These are phyloP conservation scores for Themeda triandra DNA, from an alignment of 176 grass and related monocot genomes.

Conservation along the genomic window DNA sequence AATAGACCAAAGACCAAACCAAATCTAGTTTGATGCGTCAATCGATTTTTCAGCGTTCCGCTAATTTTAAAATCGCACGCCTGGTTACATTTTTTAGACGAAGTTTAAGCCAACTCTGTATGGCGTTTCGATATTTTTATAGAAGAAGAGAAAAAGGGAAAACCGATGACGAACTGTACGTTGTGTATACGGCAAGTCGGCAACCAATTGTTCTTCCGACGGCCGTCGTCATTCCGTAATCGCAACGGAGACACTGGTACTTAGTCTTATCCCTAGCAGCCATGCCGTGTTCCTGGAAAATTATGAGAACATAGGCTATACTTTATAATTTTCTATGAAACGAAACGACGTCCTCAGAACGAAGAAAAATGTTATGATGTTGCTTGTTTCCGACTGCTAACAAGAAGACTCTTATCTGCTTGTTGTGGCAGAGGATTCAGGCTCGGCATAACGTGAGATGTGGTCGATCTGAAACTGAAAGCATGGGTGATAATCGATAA, in stretches of 20 bases:
- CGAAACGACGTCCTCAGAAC: neutral
- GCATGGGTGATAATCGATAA: too few species aligned
- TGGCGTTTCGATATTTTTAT: neutral
- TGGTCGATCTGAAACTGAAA: neutral
- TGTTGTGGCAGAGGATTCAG: neutral
- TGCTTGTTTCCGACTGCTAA: too few species aligned
- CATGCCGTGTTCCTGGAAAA: neutral
- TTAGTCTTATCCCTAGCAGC: neutral
- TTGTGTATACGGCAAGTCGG: neutral
- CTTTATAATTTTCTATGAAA: neutral
- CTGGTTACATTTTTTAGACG: neutral
- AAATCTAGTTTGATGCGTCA: neutral
- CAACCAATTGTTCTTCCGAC: neutral
- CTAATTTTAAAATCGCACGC: neutral
- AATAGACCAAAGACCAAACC: neutral
- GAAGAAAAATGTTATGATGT: too few species aligned
- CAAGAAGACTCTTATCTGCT: neutral
- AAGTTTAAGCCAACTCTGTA: neutral
- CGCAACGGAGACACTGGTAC: neutral
- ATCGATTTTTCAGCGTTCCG: neutral
- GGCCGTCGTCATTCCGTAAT: neutral
- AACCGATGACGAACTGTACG: neutral
- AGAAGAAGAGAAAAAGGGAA: neutral
- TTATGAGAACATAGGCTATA: neutral
- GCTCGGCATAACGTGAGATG: neutral